Base-by-base conservation (phyloP, 2,329 filamentous ascomycete genomes). In the Macrophomina pseudophaseolina region DNA sequence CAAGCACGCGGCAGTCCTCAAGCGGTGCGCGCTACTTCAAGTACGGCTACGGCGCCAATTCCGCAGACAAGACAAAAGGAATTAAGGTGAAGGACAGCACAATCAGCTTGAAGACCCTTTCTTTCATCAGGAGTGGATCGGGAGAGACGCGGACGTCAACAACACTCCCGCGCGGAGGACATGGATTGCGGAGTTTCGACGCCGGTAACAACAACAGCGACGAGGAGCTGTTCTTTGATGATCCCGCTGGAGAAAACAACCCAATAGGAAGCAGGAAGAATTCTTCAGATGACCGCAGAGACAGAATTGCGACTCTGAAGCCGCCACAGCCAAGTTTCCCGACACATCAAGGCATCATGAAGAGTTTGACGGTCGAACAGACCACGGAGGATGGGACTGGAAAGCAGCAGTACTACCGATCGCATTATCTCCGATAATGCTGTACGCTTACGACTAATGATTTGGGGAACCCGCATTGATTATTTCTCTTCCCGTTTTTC, bases 331-430 rank as follows among this genome's bases (percentile, higher is more conserved):
- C 58, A 8, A 62, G 30, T 9, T 62, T 62, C n/a, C 30, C 58
- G 4, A 62, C 42, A 16, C 58, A 62, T 3, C 23, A 40, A 28
- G 51, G 51, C 40, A 65, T 65, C 42, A 49, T 58, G 40, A 58
- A 65, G 32, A 65, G 63, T 14, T 12, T 65, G 30, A 49, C 63
- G n/a, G 63, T 65, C 11, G 46, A 58, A 12, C 63, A 65, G 18
- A 58, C 51, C 28, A 65, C 52, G 4, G 52, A 56, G 12, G 18
- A 53, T 12, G n/a, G 14, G 12, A 44, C 40, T 6, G 51, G 51
- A 38, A 32, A 23, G 7, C 48, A 48, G n/a, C 63, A 65, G 18
- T 65, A 49, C 5, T 65, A 65, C 32, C 33, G 63, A 9, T 49
- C 52, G 7, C 51, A 58, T 14, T 65, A 56, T 23, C 52, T 58